Base-by-base conservation (phyloP, 23 red algal genomes). In the Gracilaria vermiculophylla region DNA sequence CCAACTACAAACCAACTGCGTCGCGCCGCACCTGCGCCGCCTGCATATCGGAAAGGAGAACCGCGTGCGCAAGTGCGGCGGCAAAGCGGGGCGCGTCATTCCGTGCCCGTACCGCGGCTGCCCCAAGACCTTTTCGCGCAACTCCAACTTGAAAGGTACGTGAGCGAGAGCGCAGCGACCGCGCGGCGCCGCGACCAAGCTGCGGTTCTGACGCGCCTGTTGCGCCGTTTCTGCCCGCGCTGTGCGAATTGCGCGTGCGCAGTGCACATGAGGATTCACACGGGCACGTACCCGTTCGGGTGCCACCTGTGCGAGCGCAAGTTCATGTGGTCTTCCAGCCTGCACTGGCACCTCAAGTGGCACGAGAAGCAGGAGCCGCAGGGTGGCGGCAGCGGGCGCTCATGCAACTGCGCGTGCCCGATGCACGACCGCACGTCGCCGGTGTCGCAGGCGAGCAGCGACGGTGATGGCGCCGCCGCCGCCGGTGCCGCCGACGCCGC, bases 221-320 rank as follows among this genome's bases (percentile, higher is more conserved):
- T n/a, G n/a, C n/a, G n/a, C n/a, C n/a, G n/a, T n/a, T n/a, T n/a
- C n/a, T n/a, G n/a, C n/a, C n/a, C n/a, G n/a, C 43, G 43, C 12
- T 47, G 43, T 47, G 43, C 12, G 5, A 8, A 47, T 47, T 60
- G 10, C 55, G 20, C 23, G 29, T 35, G 10, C 21, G 15, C 54
- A 64, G 67, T 73, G 67, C 67, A 73, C 40, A 73, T 73, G 67
- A 42, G 67, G 23, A 73, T 73, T 36, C 67, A 73, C 67, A 73
- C 67, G 3, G 3, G 67, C 37, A 73, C 67, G 42, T 73, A 21
- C 25, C 67, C 67, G 39, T 73, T 73, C 40, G 67, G 10, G 16
- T 73, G 67, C 40, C 10, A 73, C 2, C 67, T 39, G 10, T 73
- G 67, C 67, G 39, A 47, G 2, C 39, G 67, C 0, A 42, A 29